Evolutionary conservation across 2,329 filamentous ascomycete genomes (phyloP).

Genomic region (Alternaria viburni): DNA sequence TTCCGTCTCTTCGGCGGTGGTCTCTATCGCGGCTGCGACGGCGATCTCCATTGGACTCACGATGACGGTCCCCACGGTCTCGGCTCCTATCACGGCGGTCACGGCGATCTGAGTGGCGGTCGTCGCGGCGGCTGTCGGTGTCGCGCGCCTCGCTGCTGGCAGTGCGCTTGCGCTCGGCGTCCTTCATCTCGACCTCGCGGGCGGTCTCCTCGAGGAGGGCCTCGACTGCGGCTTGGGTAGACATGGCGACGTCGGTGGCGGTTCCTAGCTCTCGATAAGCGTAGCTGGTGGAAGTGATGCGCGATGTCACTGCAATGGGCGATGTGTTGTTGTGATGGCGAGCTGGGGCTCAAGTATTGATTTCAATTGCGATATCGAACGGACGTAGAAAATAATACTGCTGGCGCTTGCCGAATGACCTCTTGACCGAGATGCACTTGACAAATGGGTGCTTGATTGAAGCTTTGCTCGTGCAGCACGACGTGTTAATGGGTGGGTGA

Average conservation of each 20-base stretch:
- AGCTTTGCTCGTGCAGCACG: slow-evolving; percentile 18
- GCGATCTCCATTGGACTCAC: slow-evolving; percentile 41
- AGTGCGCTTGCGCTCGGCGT: slow-evolving; percentile 19
- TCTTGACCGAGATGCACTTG: slow-evolving; percentile 21
- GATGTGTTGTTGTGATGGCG: slow-evolving; percentile 23
- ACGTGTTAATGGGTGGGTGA: slow-evolving; percentile 14
- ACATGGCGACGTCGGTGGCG: slow-evolving; percentile 16
- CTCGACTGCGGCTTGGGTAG: slow-evolving; percentile 75
- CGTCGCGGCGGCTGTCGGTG: slow-evolving; percentile 31
- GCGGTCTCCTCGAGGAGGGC: slow-evolving; percentile 75
- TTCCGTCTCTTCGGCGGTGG: slow-evolving; percentile 38
- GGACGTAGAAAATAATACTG: slow-evolving; percentile 20
- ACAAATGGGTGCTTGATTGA: slow-evolving; percentile 20
- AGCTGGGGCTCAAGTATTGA: slow-evolving; percentile 28
- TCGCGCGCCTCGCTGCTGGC: slow-evolving; percentile 40
- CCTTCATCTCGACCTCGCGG: slow-evolving; percentile 28
- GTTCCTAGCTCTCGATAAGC: slow-evolving; percentile 37
- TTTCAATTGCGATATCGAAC: slow-evolving; percentile 29
- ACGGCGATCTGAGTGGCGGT: slow-evolving; percentile 30
- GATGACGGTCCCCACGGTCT: slow-evolving; percentile 35
- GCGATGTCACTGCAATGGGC: slow-evolving; percentile 31
- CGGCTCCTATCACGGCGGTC: slow-evolving; percentile 40
- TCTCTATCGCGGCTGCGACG: slow-evolving; percentile 43
- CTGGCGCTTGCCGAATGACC: slow-evolving; percentile 13
- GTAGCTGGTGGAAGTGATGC: slow-evolving; percentile 24